Percentiles rank a stretch among this genome's conserved stretches.
Conservation (phyloP, 169 alveolate species). For the Perkinsus olseni region DNA sequence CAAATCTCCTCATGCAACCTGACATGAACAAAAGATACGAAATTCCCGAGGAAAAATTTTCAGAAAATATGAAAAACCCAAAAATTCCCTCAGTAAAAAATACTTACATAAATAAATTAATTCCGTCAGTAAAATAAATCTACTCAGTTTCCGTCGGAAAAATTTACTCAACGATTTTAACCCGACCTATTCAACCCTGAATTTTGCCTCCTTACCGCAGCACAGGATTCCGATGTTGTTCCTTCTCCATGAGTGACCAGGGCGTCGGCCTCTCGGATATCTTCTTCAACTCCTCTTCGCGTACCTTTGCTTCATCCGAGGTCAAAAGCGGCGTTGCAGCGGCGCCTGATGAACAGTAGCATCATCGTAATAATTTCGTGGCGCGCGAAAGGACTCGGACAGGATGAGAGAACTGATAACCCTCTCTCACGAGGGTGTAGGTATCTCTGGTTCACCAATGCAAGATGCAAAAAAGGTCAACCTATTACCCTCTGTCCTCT, state of each 20-base stretch:
- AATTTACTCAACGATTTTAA: no score
- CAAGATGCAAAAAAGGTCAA: neutral
- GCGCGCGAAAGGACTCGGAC: no score
- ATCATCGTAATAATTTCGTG: no score
- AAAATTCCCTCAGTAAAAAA: neutral
- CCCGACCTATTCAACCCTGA: no score
- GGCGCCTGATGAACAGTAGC: no score
- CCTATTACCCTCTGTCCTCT: neutral
- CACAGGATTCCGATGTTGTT: neutral
- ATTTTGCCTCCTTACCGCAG: neutral
- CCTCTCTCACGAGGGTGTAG: no score
- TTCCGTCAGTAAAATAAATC: no score
- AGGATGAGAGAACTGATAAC: no score
- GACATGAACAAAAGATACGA: neutral
- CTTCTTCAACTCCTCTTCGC: neutral
- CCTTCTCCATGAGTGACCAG: neutral
- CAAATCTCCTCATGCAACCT: neutral
- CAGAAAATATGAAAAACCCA: no score
- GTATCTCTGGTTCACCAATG: neutral
- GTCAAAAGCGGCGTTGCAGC: no score
- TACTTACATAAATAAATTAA: no score
- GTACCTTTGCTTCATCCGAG: neutral
- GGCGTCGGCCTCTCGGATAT: neutral
- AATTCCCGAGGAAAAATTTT: neutral
- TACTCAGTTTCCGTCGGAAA: no score